phyloP scores from a whole-genome alignment of 2,329 filamentous ascomycete species.

The Apiospora marii region DNA sequence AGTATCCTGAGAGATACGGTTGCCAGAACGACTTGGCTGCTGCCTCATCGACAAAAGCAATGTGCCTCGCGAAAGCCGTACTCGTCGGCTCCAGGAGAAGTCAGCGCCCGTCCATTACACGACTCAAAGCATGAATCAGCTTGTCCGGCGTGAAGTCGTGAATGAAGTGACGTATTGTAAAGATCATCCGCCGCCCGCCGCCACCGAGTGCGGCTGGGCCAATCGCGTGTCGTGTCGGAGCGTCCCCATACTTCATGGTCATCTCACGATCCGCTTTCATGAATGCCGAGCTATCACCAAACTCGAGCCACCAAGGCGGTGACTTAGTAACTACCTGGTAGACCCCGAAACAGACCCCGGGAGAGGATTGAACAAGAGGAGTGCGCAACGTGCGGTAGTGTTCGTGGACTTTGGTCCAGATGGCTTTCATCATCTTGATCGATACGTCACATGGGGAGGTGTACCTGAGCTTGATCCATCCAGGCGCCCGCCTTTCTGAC shows the following conservation, averaged over 20 bases:
- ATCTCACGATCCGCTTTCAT: constrained; percentile 1
- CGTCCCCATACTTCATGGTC: not conserved
- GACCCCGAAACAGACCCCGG: not conserved
- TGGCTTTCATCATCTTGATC: not conserved
- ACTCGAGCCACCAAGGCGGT: not conserved
- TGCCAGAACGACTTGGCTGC: constrained; percentile 29
- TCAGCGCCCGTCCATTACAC: constrained; percentile 23
- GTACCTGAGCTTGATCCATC: constrained; percentile 2
- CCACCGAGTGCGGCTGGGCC: not conserved
- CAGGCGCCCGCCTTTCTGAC: not conserved
- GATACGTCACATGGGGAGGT: not conserved
- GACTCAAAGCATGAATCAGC: constrained; percentile 29
- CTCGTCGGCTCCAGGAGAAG: not conserved
- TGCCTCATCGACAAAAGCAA: not conserved
- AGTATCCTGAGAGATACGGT: constrained; percentile 31
- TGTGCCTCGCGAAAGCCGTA: not conserved
- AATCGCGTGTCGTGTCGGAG: not conserved
- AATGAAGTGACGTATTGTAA: constrained; percentile 42
- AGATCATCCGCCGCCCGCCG: not conserved
- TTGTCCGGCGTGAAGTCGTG: constrained; percentile 41
- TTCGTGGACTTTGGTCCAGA: not conserved
- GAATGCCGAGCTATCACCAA: not conserved
- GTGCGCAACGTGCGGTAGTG: not conserved
- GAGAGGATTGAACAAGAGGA: not conserved
- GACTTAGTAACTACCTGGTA: not conserved